Evolutionary conservation across 2,329 filamentous ascomycete species (phyloP).

Genomic region (Fusarium penzigii): DNA sequence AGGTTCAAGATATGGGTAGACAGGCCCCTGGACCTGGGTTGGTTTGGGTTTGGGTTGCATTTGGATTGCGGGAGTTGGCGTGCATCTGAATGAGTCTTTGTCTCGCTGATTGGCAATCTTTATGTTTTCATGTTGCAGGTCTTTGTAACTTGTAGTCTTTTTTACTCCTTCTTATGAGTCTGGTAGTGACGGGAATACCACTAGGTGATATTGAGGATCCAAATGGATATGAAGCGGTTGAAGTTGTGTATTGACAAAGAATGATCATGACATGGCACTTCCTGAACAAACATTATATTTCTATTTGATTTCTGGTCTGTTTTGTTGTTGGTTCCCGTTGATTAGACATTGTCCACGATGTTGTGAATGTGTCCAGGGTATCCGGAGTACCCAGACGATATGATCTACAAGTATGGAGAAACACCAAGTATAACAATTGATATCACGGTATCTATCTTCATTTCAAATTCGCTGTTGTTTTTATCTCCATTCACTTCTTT

Average conservation of each 20-base stretch:
- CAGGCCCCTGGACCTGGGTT: slow-evolving; percentile 8
- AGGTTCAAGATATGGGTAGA: slow-evolving; percentile 1
- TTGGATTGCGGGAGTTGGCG: slow-evolving; percentile 26
- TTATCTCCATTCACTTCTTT: too few species aligned
- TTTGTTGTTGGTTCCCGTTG: too few species aligned
- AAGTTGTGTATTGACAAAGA: background rate
- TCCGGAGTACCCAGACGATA: too few species aligned
- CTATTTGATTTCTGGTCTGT: too few species aligned
- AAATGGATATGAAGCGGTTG: background rate
- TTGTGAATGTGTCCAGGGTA: too few species aligned
- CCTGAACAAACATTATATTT: too few species aligned
- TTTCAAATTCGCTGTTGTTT: too few species aligned
- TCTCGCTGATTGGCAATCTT: slow-evolving; percentile 17
- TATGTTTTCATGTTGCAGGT: slow-evolving; percentile 5
- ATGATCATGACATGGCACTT: background rate
- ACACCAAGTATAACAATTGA: too few species aligned
- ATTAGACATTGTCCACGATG: too few species aligned
- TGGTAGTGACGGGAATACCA: background rate
- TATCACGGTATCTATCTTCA: too few species aligned
- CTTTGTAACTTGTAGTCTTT: slow-evolving; percentile 5
- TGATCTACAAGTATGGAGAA: too few species aligned
- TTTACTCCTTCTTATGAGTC: background rate
- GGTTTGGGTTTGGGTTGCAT: slow-evolving; percentile 6
- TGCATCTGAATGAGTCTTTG: slow-evolving; percentile 24
- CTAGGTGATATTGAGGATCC: background rate